Evolutionary conservation across 1,284 basidiomycete species (phyloP).

Genomic region (Cerrena zonata): DNA sequence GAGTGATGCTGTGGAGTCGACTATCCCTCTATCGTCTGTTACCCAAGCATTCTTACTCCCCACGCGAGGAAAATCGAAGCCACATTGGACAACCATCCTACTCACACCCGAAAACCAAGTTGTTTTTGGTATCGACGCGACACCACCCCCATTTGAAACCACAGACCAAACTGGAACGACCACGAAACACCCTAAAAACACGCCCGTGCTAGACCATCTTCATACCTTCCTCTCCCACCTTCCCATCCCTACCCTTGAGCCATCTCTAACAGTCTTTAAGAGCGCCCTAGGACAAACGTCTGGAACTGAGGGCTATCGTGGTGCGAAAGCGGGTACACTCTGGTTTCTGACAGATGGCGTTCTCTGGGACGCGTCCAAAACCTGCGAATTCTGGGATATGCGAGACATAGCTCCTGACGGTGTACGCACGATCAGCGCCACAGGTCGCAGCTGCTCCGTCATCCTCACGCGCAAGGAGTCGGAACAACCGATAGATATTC

Average conservation of each 20-base stretch:
- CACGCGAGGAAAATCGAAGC: slow-evolving; percentile 58
- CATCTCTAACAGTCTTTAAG: slow-evolving; percentile 47
- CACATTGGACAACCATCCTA: slow-evolving; percentile 63
- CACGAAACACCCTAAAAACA: slow-evolving; percentile 41
- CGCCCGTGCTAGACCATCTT: slow-evolving; percentile 42
- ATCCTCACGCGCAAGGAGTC: slow-evolving; percentile 43
- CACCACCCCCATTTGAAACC: slow-evolving; percentile 35
- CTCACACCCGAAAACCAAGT: slow-evolving; percentile 51
- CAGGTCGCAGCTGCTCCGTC: slow-evolving; percentile 62
- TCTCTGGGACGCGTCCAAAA: slow-evolving; percentile 61
- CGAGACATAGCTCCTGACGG: slow-evolving; percentile 31
- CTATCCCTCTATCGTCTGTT: slow-evolving; percentile 41
- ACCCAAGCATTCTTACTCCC: slow-evolving; percentile 59
- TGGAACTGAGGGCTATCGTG: slow-evolving; percentile 62
- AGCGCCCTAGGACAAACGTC: slow-evolving; percentile 46
- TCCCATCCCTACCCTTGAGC: slow-evolving; percentile 41
- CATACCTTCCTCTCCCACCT: slow-evolving; percentile 49
- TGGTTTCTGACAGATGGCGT: slow-evolving; percentile 67
- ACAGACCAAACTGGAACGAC: slow-evolving; percentile 25
- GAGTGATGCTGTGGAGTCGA: slow-evolving; percentile 40
- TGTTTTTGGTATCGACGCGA: slow-evolving; percentile 61
- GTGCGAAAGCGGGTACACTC: slow-evolving; percentile 62
- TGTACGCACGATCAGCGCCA: slow-evolving; percentile 57
- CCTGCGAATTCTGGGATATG: slow-evolving; percentile 71
- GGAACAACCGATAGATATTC: slow-evolving; percentile 45